Evolutionary conservation across 345 rosid genomes (phyloP).

Genomic region (Camelina hispida): DNA sequence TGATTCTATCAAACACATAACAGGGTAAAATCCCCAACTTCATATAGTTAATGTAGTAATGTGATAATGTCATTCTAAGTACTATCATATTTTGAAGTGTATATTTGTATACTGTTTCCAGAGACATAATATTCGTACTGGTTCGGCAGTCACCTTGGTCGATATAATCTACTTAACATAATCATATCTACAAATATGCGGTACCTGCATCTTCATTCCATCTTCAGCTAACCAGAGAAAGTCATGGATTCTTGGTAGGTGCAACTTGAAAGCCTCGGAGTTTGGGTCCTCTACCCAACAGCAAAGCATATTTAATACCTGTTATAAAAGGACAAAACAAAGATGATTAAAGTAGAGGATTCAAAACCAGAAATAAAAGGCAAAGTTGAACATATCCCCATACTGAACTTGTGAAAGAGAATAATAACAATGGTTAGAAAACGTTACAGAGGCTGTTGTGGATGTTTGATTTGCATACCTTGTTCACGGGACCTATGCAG

Average conservation of each 20-base stretch:
- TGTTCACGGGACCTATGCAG: constrained; percentile 98
- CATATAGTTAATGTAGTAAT: background rate
- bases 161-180: constrained; percentile 11
- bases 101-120: constrained; percentile 16
- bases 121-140: constrained; percentile 27
- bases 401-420: constrained; percentile 20
- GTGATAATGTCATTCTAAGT: background rate
- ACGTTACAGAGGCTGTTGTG: background rate
- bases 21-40: constrained; percentile 6
- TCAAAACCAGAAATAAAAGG: constrained; percentile 21
- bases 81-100: background rate
- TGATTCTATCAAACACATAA: constrained; percentile 8
- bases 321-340: constrained; percentile 22
- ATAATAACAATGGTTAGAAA: background rate
- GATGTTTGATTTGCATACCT: constrained; percentile 56
- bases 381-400: background rate
- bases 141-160: constrained; percentile 25
- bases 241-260: constrained; percentile 84
- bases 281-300: constrained; percentile 99
- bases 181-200: constrained; percentile 21
- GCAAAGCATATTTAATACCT: constrained; percentile 98
- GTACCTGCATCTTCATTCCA: constrained; percentile 99
- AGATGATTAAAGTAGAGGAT: constrained; percentile 15
- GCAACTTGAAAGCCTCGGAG: constrained; percentile 93
- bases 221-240: constrained; percentile 98